These are phyloP conservation scores for Dothistroma pini DNA, from an alignment of 2,329 filamentous ascomycete genomes.

Conservation along the genomic window DNA sequence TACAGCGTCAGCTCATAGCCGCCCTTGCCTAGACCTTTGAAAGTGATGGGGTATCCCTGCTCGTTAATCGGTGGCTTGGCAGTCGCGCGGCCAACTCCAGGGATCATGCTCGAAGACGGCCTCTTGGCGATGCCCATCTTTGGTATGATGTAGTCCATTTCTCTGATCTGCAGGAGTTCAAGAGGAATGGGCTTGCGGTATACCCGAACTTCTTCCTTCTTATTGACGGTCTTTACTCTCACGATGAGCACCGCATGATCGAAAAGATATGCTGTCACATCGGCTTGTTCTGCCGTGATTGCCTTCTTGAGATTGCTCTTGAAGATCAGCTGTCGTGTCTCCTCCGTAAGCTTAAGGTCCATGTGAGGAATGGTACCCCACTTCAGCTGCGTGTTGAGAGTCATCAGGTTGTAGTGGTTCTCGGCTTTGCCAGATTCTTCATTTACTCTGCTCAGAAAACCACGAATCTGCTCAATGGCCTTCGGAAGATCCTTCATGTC, in stretches of 20 bases:
- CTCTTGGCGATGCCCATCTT: constrained; percentile 75
- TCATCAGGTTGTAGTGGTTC: constrained; percentile 93
- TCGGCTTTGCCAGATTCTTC: constrained; percentile 94
- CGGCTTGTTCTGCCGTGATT: constrained; percentile 72
- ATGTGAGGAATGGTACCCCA: constrained; percentile 88
- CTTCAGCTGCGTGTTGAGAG: constrained; percentile 85
- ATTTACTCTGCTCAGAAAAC: constrained; percentile 84
- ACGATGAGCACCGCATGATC: constrained; percentile 94
- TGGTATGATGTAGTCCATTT: constrained; percentile 96
- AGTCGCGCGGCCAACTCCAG: constrained; percentile 51
- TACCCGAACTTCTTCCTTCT: constrained; percentile 89
- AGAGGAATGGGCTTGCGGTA: constrained; percentile 94
- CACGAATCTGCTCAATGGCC: constrained; percentile 80
- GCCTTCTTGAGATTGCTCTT: constrained; percentile 93
- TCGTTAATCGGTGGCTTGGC: constrained; percentile 51
- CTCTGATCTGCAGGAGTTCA: constrained; percentile 85
- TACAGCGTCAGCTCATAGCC: constrained; percentile 91
- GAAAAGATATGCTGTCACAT: constrained; percentile 93
- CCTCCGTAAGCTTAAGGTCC: constrained; percentile 90
- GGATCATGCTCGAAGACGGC: constrained; percentile 79
- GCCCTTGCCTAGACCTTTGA: constrained; percentile 90
- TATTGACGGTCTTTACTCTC: constrained; percentile 85
- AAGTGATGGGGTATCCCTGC: constrained; percentile 91
- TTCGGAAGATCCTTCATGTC: constrained; percentile 91
- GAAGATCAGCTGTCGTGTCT: constrained; percentile 87